Percentiles rank a stretch among this genome's conserved stretches.
Evolutionary conservation across 2,329 filamentous ascomycete species (phyloP).

Genomic region (Chaetomiaceae sp.): DNA sequence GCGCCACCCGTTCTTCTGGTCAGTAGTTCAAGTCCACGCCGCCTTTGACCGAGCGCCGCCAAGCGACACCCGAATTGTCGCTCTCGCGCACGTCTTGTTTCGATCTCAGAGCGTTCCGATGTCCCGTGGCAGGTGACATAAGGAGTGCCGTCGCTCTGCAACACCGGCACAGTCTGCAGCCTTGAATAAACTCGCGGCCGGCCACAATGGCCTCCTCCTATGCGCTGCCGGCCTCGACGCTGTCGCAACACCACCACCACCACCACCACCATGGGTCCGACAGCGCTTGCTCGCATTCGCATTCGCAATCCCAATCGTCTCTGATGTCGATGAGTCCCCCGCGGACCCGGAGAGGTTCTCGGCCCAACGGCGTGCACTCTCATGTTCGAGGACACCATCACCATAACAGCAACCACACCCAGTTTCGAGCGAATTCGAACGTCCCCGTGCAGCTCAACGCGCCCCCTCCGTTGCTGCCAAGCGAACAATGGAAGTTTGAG

Average conservation of each 20-base stretch:
- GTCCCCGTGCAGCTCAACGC: constrained; percentile 30
- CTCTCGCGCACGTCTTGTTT: not conserved
- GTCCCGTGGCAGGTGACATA: not conserved
- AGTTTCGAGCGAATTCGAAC: constrained; percentile 31
- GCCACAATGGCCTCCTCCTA: constrained; percentile 46
- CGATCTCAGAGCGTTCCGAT: not conserved
- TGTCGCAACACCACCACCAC: constrained; percentile 42
- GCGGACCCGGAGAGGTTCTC: constrained; percentile 16
- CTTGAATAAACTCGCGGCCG: not conserved
- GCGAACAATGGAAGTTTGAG: constrained; percentile 37
- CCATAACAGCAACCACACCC: constrained; percentile 26
- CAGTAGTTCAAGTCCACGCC: not conserved
- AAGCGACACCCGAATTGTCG: not conserved
- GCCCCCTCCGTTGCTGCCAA: constrained; percentile 30
- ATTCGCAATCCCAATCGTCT: constrained; percentile 29
- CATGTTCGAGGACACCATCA: constrained; percentile 30
- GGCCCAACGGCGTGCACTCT: constrained; percentile 13
- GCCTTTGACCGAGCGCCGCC: not conserved
- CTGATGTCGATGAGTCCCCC: constrained; percentile 17
- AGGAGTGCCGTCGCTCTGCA: constrained; percentile 8
- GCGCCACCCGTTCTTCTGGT: not conserved
- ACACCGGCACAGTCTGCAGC: not conserved
- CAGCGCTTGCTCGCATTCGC: constrained; percentile 26
- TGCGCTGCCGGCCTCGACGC: constrained; percentile 44
- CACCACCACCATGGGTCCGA: constrained; percentile 34